Evolutionary conservation across 2,329 filamentous ascomycete species (phyloP), one percentile per base, ranked within the genome.

Genomic region (Aphanoascus verrucosus): DNA sequence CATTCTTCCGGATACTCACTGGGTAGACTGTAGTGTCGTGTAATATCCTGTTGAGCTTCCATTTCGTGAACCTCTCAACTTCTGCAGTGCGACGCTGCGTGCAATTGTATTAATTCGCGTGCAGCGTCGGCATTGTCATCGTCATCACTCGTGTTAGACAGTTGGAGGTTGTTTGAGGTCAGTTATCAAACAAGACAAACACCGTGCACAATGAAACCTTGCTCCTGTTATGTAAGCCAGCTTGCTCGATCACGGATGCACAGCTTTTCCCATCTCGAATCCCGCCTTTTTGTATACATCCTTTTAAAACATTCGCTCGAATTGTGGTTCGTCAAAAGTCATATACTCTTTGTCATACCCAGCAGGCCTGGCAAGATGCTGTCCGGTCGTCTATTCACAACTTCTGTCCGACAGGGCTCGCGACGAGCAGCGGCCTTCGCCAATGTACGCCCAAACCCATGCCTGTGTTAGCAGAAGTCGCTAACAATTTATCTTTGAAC

Each of bases 21-120:
- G 41, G 84, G 78, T 47, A 97, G 79, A 68, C 89, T 86, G 74
- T 97, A 97, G 72, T 94, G 89, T 62, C 89, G 89, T 63, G 93
- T 81, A 52, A 97, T 81, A 44, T 80, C 82, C 40, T 52, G 41
- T 57, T 83, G 77, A 14, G 49, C 37, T 64, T 93, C 78, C 84
- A 81, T 76, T 52, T 62, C 71, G 59, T 40, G 53, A 48, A 17
- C 54, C 43, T 31, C 32, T 40, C 52, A 48, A 17, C 54, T 42
- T 31, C 32, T 52, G 34, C 41, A 23, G 28, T 8, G 15, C 20
- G 11, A 31, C 37, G 2, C 12, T 17, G 14, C 15, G 44, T 51
- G 9, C 17, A 31, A n/a, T 1, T 7, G n/a, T 12, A 40, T 8
- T 3, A 19, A 15, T 8, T 41, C 15, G 31, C n/a, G 12, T 6